Evolutionary conservation across 176 grass and related monocot genomes (phyloP), one percentile per base, ranked within the genome.

Genomic region (Typha latifolia): DNA sequence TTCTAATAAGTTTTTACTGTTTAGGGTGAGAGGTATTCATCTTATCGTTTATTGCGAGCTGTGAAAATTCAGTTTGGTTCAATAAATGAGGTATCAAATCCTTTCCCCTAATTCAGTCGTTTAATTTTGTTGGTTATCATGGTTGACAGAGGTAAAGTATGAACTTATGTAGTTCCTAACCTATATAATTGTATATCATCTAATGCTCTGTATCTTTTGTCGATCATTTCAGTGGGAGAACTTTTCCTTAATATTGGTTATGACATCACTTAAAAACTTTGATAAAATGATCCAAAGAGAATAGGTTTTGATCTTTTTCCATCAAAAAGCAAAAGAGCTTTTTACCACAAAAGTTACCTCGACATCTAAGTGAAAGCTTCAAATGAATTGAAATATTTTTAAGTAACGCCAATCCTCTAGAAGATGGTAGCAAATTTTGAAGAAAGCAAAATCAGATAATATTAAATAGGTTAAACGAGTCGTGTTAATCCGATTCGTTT

Each of bases 41-140:
- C 93, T 43, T 87, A 91, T 84, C 80, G 88, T 61, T 56, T 97
- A 18, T 61, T 97, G 72, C 78, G 88, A 59, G 86, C 93, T 1
- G 93, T 92, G 51, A 97, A 97, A 70, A 97, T 91, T 76, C 82
- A 88, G 49, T 97, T 91, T 0, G 93, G 93, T 78, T 89, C 93
- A 62, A 86, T 88, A 0, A 88, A 97, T 70, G 93, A 97, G 88
- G 88, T 97, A 82, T 49, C 21, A 22, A 22, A 59, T 59, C n/a
- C 11, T 59, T 59, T 59, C 20, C 8, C 53, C 5, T 59, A 21
- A 59, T 59, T 21, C 5, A 59, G 53, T 1, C 53, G 22, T 59
- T 21, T 9, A 19, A 21, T 59, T 59, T 59, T 59, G 18, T 59
- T 59, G 20, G 53, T 21, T 59, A 59, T 21, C 37, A 43, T 8